Evolutionary conservation across 2,329 filamentous ascomycete species (phyloP), one percentile per base, ranked within the genome.

Genomic region (Cladophialophora carrionii): DNA sequence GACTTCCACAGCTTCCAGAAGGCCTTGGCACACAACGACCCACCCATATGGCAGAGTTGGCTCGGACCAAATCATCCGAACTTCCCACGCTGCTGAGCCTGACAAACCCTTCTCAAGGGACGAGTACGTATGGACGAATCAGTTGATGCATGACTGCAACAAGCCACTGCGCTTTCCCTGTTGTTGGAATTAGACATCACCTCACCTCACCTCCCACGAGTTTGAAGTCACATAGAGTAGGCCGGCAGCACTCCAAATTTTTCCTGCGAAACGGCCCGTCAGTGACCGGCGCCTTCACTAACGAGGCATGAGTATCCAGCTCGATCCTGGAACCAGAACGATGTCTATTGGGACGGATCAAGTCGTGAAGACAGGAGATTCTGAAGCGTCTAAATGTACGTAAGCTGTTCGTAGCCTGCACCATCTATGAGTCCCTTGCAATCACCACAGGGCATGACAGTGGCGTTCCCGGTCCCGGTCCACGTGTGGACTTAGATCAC

Each of bases 1-100:
- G 17, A 10, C 56, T 58, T 58, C 56, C 41, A 58, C 41, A 12
- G 17, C 41, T 58, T 58, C 56, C 26, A 58, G 56, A 49, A 58
- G 56, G 34, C 41, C 34, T 49, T 49, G 41, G 55, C 41, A 34
- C 5, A 41, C 1, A 6, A 14, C 17, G 14, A 17, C 37, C 37
- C 37, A 41, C 37, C 17, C 17, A 41, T 17, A 41, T 41, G 37
- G 20, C 48, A 51, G 20, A 22, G 48, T n/a, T n/a, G n/a, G 24
- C 17, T 58, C 20, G 41, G 26, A 22, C 22, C 56, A 58, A 49
- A 49, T 22, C 14, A 24, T 58, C 56, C 56, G 56, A 49, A 31
- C 12, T 51, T 26, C 48, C 14, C 22, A 51, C 20, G 7, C 12
- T 48, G 56, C 26, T 49, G 37, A 49, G 37, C 17, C 20, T 24